Conservation (phyloP, 2,329 filamentous ascomycete genomes). For the Nannizziopsis barbatae region DNA sequence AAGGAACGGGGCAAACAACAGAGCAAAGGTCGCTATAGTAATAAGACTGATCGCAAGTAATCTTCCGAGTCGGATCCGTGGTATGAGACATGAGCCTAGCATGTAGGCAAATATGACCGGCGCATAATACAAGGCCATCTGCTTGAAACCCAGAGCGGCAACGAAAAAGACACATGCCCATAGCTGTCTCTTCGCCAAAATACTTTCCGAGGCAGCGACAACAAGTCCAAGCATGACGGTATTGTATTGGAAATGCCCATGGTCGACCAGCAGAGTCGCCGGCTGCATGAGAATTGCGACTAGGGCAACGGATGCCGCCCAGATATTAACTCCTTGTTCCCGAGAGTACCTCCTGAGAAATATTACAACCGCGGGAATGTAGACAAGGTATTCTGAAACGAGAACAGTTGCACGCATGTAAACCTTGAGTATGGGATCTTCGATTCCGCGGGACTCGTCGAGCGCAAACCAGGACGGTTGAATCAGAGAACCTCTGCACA, state of each 20-base stretch:
- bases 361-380: slow-evolving; percentile 72
- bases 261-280: slow-evolving; percentile 79
- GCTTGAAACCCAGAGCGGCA: slow-evolving; percentile 87
- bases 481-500: slow-evolving; percentile 56
- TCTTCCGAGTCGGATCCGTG: slow-evolving; percentile 54
- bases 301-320: slow-evolving; percentile 74
- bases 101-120: slow-evolving; percentile 87
- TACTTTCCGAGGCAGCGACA: slow-evolving; percentile 74
- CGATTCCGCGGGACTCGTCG: slow-evolving; percentile 66
- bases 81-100: slow-evolving; percentile 72
- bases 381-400: slow-evolving; percentile 80
- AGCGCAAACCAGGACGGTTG: slow-evolving; percentile 81
- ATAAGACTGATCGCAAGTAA: slow-evolving; percentile 64
- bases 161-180: slow-evolving; percentile 95
- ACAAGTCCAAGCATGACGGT: slow-evolving; percentile 94
- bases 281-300: slow-evolving; percentile 89
- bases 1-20: slow-evolving; percentile 66
- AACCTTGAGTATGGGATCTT: slow-evolving; percentile 71
- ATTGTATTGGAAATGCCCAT: slow-evolving; percentile 96
- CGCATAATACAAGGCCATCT: slow-evolving; percentile 97
- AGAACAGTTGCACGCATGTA: slow-evolving; percentile 94
- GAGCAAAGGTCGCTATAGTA: slow-evolving; percentile 60
- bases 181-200: slow-evolving; percentile 70
- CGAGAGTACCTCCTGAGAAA: slow-evolving; percentile 74
- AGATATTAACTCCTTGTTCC: slow-evolving; percentile 63